phyloP scores from a whole-genome alignment of 257 asterid species.

The Solanum neorickii region DNA sequence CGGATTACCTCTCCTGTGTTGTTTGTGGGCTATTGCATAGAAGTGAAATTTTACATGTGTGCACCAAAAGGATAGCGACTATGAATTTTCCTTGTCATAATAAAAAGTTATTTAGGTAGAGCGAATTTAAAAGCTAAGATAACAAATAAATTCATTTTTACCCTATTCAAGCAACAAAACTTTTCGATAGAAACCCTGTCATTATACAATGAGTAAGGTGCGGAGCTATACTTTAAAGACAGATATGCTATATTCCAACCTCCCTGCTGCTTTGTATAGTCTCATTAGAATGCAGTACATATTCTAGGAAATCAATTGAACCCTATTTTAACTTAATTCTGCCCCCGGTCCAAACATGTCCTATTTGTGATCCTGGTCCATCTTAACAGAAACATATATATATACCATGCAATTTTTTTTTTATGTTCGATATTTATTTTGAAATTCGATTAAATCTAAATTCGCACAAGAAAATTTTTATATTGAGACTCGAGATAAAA shows the following conservation, averaged over 20 bases:
- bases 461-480: accelerated
- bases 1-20: no score
- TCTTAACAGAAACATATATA: background rate
- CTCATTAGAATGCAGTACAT: background rate
- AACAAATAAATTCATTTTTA: background rate
- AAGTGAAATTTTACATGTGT: no score
- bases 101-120: background rate
- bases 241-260: background rate
- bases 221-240: background rate
- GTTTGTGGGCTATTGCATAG: no score
- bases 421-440: no score
- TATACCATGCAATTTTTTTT: background rate
- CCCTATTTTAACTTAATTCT: background rate
- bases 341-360: background rate
- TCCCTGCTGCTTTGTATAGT: background rate
- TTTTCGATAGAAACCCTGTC: background rate
- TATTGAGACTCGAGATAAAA: background rate
- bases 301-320: background rate
- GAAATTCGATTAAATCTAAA: accelerated
- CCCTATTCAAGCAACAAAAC: background rate
- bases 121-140: background rate
- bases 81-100: no score
- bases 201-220: background rate
- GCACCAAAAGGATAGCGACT: no score
- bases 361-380: background rate